Conservation (phyloP, 768 basidiomycete species). For the Mycena rosella region DNA sequence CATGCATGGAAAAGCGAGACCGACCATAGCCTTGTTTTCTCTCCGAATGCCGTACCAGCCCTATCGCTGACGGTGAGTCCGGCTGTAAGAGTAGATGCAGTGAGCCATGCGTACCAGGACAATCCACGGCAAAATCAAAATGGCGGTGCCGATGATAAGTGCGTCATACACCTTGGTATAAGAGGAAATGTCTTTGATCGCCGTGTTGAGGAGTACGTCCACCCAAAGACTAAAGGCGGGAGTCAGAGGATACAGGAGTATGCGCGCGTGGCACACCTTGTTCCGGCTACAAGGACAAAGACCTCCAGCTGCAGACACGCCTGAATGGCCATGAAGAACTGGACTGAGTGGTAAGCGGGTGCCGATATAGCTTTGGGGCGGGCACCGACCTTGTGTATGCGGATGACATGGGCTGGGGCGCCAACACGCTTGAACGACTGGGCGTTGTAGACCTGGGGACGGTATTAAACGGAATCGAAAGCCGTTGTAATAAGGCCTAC, state of each 20-base stretch:
- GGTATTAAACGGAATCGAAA: background rate
- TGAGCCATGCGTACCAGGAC: constrained; percentile 52
- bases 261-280: constrained; percentile 32
- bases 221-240: constrained; percentile 61
- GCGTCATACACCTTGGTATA: constrained; percentile 59
- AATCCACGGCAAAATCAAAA: constrained; percentile 66
- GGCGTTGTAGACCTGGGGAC: constrained; percentile 55
- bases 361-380: background rate
- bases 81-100: background rate
- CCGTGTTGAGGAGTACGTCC: constrained; percentile 63
- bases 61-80: constrained; percentile 42
- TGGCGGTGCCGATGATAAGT: constrained; percentile 57
- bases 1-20: too few relatives aligned
- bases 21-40: constrained; percentile 58
- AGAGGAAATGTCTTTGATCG: constrained; percentile 55
- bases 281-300: constrained; percentile 63
- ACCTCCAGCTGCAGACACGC: constrained; percentile 67
- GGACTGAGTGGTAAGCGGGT: constrained; percentile 5
- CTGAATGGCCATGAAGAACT: constrained; percentile 69
- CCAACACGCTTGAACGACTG: constrained; percentile 67
- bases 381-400: constrained; percentile 60
- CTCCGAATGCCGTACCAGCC: constrained; percentile 67
- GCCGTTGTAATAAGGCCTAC: constrained; percentile 39
- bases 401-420: constrained; percentile 62
- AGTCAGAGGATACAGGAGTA: background rate